Evolutionary conservation across 306 rosid species (phyloP), one percentile per base, ranked within the genome.

Genomic region (Rosa multiflora): DNA sequence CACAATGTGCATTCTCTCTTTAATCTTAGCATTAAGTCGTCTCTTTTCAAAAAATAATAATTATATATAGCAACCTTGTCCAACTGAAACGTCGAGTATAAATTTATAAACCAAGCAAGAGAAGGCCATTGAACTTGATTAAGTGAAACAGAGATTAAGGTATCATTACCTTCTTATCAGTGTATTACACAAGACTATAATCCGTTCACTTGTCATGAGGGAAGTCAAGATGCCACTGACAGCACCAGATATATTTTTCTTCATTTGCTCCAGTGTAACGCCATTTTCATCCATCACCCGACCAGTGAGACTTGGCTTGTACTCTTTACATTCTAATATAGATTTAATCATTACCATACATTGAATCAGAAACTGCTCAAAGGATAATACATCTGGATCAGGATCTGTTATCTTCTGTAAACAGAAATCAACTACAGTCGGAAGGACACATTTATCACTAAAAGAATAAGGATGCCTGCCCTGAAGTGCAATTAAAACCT

Each of bases 311-410:
- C 86, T 88, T 72, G 92, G 92, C 87, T 95, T 92, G 90, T 95
- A 95, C 86, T 95, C 98, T 79, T 90, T 92, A 86, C 99, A 94
- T 87, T 95, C 98, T 87, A 95, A 87, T 73, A 88, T 85, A 82
- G 86, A 83, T 86, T 95, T 95, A 74, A 95, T 90, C 97, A 91
- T 87, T 55, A 92, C 92, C 97, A 95, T 95, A 85, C 98, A 95
- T 79, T 92, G 97, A 85, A 95, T 95, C 72, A 95, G 89, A 86
- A 92, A 95, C 87, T 85, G 92, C 87, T 92, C 98, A 87, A 91
- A 95, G 10, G 92, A 87, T 64, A 88, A 77, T 18, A 86, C 62
- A 84, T 80, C 88, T 67, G 93, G 91, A 82, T 91, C 98, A 75
- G 98, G 92, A 71, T 95, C 96, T 63, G 89, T 90, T 86, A 95